phyloP scores from a whole-genome alignment of 2,329 filamentous ascomycete species.

The Apiospora hydei region DNA sequence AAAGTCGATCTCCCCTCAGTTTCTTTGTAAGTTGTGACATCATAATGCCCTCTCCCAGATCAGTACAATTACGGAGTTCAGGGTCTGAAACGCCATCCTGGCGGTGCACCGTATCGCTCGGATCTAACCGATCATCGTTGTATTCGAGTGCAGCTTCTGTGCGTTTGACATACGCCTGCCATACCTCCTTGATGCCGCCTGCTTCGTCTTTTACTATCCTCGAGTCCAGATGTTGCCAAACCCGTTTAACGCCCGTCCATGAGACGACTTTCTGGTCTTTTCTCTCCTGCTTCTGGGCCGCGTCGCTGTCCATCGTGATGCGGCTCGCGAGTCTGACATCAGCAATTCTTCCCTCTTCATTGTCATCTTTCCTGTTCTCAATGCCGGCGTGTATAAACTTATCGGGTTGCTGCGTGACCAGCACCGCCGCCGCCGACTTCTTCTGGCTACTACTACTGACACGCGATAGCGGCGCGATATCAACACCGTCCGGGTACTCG shows the following conservation, averaged over 20 bases:
- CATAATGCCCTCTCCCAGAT: constrained; percentile 45
- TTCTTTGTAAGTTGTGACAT: too few relatives aligned
- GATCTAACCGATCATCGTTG: constrained; percentile 31
- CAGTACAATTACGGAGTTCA: constrained; percentile 50
- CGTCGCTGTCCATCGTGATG: constrained; percentile 1
- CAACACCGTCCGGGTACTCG: constrained; percentile 49
- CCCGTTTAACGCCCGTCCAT: constrained; percentile 46
- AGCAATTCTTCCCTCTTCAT: constrained; percentile 26
- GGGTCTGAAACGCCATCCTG: constrained; percentile 38
- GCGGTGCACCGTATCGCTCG: constrained; percentile 34
- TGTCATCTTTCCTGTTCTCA: neutral
- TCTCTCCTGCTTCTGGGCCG: constrained; percentile 35
- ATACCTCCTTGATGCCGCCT: constrained; percentile 47
- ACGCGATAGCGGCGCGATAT: constrained; percentile 27
- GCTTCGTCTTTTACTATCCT: constrained; percentile 33
- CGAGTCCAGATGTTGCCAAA: constrained; percentile 52
- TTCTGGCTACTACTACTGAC: neutral
- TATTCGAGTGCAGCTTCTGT: constrained; percentile 28
- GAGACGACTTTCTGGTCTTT: constrained; percentile 42
- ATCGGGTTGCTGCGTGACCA: constrained; percentile 25
- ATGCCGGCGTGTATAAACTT: neutral
- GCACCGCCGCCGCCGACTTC: neutral
- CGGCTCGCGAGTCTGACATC: constrained; percentile 36
- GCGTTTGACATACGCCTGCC: constrained; percentile 55
- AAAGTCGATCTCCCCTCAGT: too few relatives aligned